A percentile compares a stretch with the other conserved stretches of the same genome.
Evolutionary conservation across 75 land plant genomes (phyloP).

Genomic region (Selaginella moellendorffii): DNA sequence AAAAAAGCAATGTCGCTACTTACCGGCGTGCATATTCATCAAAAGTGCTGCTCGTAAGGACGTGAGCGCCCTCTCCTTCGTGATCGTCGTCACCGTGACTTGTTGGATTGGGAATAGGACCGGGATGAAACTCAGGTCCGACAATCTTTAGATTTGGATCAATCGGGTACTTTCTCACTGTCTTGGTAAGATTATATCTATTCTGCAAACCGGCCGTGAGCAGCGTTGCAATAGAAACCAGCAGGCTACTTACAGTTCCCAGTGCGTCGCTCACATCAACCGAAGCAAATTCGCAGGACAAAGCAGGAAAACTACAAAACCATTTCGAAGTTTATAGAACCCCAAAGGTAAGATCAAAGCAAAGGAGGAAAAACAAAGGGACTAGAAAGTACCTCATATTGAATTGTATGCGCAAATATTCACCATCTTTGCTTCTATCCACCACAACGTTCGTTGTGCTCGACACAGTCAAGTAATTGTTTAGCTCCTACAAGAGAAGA

Average conservation of each 20-base stretch:
- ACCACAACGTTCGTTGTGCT: conserved; percentile 75
- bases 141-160: conserved; percentile 52
- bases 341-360: not conserved
- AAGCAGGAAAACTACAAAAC: conserved; percentile 74
- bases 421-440: conserved; percentile 87
- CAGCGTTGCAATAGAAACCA: not conserved
- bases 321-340: not conserved
- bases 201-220: conserved; percentile 48
- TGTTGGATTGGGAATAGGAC: conserved; percentile 36
- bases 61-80: conserved; percentile 56
- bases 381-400: conserved; percentile 57
- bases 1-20: too few species aligned
- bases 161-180: conserved; percentile 78
- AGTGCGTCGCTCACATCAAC: conserved; percentile 91
- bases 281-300: conserved; percentile 99
- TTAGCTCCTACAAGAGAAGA: conserved; percentile 52
- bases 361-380: not conserved
- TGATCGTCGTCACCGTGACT: conserved; percentile 79
- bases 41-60: conserved; percentile 41
- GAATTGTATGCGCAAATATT: conserved; percentile 76
- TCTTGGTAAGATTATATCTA: conserved; percentile 91
- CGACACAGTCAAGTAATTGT: conserved; percentile 48
- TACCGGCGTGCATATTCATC: conserved; percentile 60
- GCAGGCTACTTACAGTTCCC: conserved; percentile 74
- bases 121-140: conserved; percentile 76